A percentile compares a stretch with the other conserved stretches of the same genome.
These are phyloP conservation scores for Ceratobasidium sp. DNA, from an alignment of 1,284 basidiomycete species.

Conservation along the genomic window DNA sequence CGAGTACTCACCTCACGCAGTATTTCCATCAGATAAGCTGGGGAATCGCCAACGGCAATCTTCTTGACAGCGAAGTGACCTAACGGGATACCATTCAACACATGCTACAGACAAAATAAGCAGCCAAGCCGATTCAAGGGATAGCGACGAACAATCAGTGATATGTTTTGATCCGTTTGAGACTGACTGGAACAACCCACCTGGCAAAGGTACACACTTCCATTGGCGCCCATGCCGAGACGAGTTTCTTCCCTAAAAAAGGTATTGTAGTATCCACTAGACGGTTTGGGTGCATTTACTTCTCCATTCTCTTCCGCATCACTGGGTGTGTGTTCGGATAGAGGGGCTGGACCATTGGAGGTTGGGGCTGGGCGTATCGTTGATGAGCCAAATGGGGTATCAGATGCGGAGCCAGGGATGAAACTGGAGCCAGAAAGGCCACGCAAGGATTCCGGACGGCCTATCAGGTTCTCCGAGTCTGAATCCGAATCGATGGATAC, in stretches of 20 bases:
- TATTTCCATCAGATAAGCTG: conserved; percentile 79
- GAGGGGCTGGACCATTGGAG: no score
- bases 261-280: conserved; percentile 49
- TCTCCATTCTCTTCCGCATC: conserved; percentile 43
- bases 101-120: conserved; percentile 45
- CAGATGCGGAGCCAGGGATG: conserved; percentile 7
- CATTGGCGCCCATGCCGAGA: conserved; percentile 73
- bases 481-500: conserved; percentile 36
- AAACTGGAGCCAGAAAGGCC: conserved; percentile 14
- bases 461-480: conserved; percentile 9
- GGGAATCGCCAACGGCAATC: conserved; percentile 88
- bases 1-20: conserved; percentile 67
- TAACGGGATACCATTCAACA: conserved; percentile 46
- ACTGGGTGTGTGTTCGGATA: neutral
- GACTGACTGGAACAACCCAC: conserved; percentile 52
- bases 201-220: conserved; percentile 84
- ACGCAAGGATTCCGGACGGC: conserved; percentile 1
- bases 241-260: conserved; percentile 57
- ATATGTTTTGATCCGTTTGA: no score
- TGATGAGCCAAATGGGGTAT: conserved; percentile 15
- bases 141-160: conserved; percentile 6
- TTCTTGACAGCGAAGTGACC: conserved; percentile 93
- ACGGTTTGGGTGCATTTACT: conserved; percentile 35
- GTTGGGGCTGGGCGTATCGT: conserved; percentile 5
- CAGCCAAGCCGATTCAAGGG: conserved; percentile 78